phyloP scores from a whole-genome alignment of 1,284 basidiomycete genomes.

The Microbotryum saponariae region DNA sequence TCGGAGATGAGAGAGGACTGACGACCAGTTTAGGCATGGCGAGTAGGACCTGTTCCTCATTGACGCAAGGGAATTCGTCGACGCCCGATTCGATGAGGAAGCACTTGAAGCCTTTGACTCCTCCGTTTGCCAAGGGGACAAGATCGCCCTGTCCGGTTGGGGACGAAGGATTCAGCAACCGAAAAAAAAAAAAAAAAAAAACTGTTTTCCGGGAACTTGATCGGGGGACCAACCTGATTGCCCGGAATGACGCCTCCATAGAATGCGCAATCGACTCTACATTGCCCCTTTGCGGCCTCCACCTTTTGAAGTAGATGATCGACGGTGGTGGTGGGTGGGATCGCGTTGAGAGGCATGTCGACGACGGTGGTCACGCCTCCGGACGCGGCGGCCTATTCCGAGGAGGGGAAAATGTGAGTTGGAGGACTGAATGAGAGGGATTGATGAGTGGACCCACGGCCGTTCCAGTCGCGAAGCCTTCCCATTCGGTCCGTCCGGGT shows the following conservation, averaged over 20 bases:
- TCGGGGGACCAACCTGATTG: slow-evolving; percentile 55
- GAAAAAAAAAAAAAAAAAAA: too few relatives aligned
- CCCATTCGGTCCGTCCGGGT: slow-evolving; percentile 85
- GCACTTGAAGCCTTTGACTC: slow-evolving; percentile 90
- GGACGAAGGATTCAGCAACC: background rate
- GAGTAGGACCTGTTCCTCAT: slow-evolving; percentile 56
- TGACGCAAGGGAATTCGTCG: slow-evolving; percentile 83
- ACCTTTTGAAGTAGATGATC: slow-evolving; percentile 63
- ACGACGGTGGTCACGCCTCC: slow-evolving; percentile 86
- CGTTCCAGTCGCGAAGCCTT: slow-evolving; percentile 86
- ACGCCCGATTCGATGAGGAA: slow-evolving; percentile 90
- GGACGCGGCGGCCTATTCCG: slow-evolving; percentile 61
- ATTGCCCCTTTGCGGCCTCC: slow-evolving; percentile 60
- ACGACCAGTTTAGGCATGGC: slow-evolving; percentile 72
- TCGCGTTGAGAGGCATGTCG: slow-evolving; percentile 93
- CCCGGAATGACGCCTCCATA: slow-evolving; percentile 91
- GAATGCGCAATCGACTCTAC: slow-evolving; percentile 78
- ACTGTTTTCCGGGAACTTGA: background rate
- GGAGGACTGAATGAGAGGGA: background rate
- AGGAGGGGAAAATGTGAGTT: background rate
- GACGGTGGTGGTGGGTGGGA: slow-evolving; percentile 83
- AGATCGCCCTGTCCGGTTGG: slow-evolving; percentile 52
- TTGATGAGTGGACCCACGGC: slow-evolving; percentile 13
- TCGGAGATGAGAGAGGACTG: slow-evolving; percentile 20
- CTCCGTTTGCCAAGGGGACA: slow-evolving; percentile 57